Evolutionary conservation across 805 yeast species (phyloP).

Genomic region (Candida coquimbonensis): DNA sequence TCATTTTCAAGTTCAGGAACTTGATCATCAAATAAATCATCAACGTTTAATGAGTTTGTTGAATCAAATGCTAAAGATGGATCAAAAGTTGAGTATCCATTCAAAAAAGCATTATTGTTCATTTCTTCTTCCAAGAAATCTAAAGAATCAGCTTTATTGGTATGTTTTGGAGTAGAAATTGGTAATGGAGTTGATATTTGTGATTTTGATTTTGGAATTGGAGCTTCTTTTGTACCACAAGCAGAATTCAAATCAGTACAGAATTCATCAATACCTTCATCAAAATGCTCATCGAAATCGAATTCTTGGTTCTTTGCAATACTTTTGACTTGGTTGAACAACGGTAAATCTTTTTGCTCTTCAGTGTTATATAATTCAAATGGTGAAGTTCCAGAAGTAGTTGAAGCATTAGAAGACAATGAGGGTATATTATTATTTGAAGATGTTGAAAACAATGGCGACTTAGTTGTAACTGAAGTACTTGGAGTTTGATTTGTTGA

Average conservation of each 20-base stretch:
- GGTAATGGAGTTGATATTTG: constrained; percentile 8
- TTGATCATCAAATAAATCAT: constrained; percentile 8
- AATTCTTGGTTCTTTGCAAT: constrained; percentile 20
- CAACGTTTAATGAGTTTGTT: constrained; percentile 2
- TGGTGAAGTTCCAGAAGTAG: constrained; percentile 22
- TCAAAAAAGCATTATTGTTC: constrained; percentile 5
- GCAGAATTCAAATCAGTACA: constrained; percentile 73
- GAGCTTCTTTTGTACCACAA: constrained; percentile 71
- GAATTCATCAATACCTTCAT: constrained; percentile 67
- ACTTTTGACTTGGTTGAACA: constrained; percentile 13
- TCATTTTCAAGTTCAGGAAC: constrained; percentile 20
- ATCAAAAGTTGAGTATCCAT: constrained; percentile 35
- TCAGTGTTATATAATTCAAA: constrained; percentile 23
- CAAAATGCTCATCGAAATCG: constrained; percentile 40
- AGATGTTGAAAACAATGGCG: constrained; percentile 6
- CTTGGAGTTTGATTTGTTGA: constrained; percentile 3
- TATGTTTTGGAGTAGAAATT: neutral
- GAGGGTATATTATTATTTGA: constrained; percentile 15
- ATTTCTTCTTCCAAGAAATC: constrained; percentile 34
- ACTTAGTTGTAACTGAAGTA: neutral
- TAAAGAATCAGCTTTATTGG: constrained; percentile 32
- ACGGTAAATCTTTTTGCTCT: constrained; percentile 18
- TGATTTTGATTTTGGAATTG: constrained; percentile 44
- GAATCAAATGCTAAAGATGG: constrained; percentile 42
- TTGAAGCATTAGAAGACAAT: constrained; percentile 22